Conservation (phyloP, 2,329 filamentous ascomycete species). For the Piedraia hortae region DNA sequence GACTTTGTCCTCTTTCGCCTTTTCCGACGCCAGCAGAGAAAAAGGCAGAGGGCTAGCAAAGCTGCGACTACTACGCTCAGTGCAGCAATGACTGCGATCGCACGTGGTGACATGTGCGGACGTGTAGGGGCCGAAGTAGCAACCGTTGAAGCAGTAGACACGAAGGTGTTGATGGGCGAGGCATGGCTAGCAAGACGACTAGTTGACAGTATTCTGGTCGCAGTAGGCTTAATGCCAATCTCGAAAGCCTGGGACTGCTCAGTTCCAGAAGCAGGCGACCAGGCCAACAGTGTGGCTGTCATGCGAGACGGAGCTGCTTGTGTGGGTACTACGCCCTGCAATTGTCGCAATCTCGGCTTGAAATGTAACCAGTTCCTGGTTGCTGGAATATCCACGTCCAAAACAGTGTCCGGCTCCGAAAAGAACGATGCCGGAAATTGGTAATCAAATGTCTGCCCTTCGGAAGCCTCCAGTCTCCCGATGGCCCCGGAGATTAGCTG, state of each 20-base stretch:
- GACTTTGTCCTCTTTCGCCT: slow-evolving; percentile 3
- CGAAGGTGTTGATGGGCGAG: slow-evolving; percentile 2
- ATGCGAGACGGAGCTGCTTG: slow-evolving; percentile 15
- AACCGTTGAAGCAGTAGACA: slow-evolving; percentile 2
- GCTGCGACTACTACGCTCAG: slow-evolving; percentile 8
- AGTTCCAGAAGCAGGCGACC: slow-evolving; percentile 6
- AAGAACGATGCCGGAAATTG: slow-evolving; percentile 20
- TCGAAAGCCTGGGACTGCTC: slow-evolving; percentile 19
- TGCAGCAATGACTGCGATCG: slow-evolving; percentile 12
- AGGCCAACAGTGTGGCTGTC: slow-evolving; percentile 18
- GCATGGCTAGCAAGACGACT: slow-evolving; percentile 1
- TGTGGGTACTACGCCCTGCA: slow-evolving; percentile 23
- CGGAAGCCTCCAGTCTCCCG: slow-evolving; percentile 19
- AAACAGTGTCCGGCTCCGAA: slow-evolving; percentile 13
- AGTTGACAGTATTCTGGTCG: slow-evolving; percentile 3
- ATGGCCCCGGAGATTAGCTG: slow-evolving; percentile 19
- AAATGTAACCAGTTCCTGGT: slow-evolving; percentile 23
- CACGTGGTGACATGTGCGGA: slow-evolving; percentile 4
- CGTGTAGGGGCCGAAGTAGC: slow-evolving; percentile 1
- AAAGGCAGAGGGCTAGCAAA: slow-evolving; percentile 5
- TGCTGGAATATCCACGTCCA: slow-evolving; percentile 19
- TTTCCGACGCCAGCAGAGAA: slow-evolving; percentile 8
- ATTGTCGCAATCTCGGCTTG: slow-evolving; percentile 16
- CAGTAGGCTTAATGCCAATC: slow-evolving; percentile 11
- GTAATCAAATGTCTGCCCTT: slow-evolving; percentile 23